Base-by-base conservation (phyloP, 495 filamentous ascomycete genomes). In the Hyaloscypha finlandica region DNA sequence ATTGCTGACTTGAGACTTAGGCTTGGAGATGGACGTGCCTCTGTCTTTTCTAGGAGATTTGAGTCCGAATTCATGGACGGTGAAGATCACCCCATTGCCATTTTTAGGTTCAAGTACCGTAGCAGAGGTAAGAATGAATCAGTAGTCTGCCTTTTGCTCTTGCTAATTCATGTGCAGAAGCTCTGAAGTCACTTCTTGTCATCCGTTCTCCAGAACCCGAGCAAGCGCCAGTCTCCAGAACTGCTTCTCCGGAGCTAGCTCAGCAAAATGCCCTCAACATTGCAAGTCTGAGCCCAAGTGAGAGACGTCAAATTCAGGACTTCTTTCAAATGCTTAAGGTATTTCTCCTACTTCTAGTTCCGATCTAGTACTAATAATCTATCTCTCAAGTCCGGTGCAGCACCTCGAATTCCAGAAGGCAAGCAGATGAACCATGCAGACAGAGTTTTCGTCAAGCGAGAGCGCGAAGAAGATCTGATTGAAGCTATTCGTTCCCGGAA, bases 61-160 rank as follows among this genome's bases (percentile, higher is more conserved):
- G 42, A 48, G 42, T 4, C 42, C 12, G 30, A 33, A 16, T 54
- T 55, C 22, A 29, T 52, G 16, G 67, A 69, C 37, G 54, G 67
- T 0, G 39, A 60, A 29, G 56, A 48, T 45, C 11, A 56, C 20
- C 67, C 67, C 2, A 39, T 69, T 22, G 57, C 56, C 1, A 51
- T 35, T 8, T 69, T 69, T 30, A 33, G 45, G 4, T 65, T 69
- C 61, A 65, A 60, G 39, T 69, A 69, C 30, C 54, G 67, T 22
- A 51, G 33, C 20, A 55, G 51, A 48, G 16, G 42, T 48, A 19
- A 48, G 16, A 25, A 25, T 25, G 25, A 25, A 1, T 48, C 4
- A 16, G 4, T 11, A 0, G 1, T 48, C 42, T 48, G 8, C 16
- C 42, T 19, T 48, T 12, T 19, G 16, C 9, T 48, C 11, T 48